Percentiles rank a stretch among this genome's conserved stretches.
Evolutionary conservation across 1,284 basidiomycete species (phyloP).

Genomic region (Ceratobasidium sp.): DNA sequence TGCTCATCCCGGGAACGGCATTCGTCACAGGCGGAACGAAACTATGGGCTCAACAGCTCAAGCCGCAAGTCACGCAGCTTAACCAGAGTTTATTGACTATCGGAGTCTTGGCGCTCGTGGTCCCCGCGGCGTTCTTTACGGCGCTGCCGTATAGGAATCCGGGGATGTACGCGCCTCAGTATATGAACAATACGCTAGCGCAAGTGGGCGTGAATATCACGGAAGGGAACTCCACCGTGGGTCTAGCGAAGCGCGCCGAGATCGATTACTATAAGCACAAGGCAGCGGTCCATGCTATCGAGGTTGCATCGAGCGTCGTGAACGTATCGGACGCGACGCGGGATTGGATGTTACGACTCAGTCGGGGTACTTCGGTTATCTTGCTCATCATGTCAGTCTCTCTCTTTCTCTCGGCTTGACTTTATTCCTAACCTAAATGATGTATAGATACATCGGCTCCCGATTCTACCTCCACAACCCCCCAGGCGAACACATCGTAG

Average conservation of each 20-base stretch:
- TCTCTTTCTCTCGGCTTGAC: conserved; percentile 1
- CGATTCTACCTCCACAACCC: conserved; percentile 77
- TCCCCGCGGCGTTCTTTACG: conserved; percentile 75
- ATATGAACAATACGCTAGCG: conserved; percentile 43
- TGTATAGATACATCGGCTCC: conserved; percentile 71
- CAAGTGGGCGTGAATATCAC: conserved; percentile 6
- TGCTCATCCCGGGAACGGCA: conserved; percentile 71
- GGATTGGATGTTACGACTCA: conserved; percentile 67
- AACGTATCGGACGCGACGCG: conserved; percentile 61
- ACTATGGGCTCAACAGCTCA: conserved; percentile 65
- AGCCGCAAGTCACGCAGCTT: conserved; percentile 64
- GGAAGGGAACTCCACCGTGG: neutral
- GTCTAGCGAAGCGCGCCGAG: conserved; percentile 37
- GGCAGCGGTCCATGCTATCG: conserved; percentile 28
- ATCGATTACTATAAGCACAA: conserved; percentile 29
- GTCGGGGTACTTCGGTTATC: conserved; percentile 72
- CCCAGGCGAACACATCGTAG: conserved; percentile 68
- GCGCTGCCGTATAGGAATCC: conserved; percentile 55
- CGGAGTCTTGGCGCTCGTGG: conserved; percentile 73
- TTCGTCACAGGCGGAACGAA: conserved; percentile 72
- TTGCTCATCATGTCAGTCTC: conserved; percentile 68
- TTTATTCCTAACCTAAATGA: neutral
- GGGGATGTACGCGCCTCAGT: conserved; percentile 33
- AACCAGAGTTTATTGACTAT: conserved; percentile 64
- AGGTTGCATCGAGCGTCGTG: conserved; percentile 24